Percentiles rank a stretch among this genome's conserved stretches.
phyloP scores from a whole-genome alignment of 768 basidiomycete species.

The Leccinum fibrillosum region DNA sequence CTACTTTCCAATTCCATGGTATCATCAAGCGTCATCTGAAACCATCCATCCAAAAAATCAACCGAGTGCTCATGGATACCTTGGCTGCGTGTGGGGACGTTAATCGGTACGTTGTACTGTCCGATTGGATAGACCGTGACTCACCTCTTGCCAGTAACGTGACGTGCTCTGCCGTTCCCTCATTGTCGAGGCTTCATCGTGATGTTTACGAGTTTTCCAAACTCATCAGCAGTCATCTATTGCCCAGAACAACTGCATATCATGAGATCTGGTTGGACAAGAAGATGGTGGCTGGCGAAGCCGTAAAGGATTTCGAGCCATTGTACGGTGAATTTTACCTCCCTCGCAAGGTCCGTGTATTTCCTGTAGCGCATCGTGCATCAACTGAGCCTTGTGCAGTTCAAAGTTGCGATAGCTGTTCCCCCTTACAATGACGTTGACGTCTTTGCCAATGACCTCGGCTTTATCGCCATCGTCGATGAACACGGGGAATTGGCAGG shows the following conservation, averaged over 20 bases:
- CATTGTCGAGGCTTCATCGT: constrained; percentile 80
- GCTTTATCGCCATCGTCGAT: constrained; percentile 91
- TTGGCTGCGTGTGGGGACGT: constrained; percentile 99
- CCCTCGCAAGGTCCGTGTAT: constrained; percentile 74
- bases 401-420: constrained; percentile 89
- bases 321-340: constrained; percentile 98
- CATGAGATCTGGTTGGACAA: constrained; percentile 99
- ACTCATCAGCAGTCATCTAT: constrained; percentile 76
- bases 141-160: constrained; percentile 61
- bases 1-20: constrained; percentile 99
- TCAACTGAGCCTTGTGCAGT: constrained; percentile 44
- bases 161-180: constrained; percentile 86
- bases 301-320: constrained; percentile 92
- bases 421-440: constrained; percentile 97
- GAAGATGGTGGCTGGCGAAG: constrained; percentile 92
- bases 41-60: constrained; percentile 94
- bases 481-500: constrained; percentile 75
- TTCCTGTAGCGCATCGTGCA: not conserved
- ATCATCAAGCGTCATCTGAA: constrained; percentile 97
- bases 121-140: not conserved
- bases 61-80: constrained; percentile 86
- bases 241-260: constrained; percentile 91
- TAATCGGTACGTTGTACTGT: constrained; percentile 58
- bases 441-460: constrained; percentile 92
- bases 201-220: constrained; percentile 85